These are phyloP conservation scores for Diplosphaera chodatii DNA, from an alignment of 139 green algal species.

Conservation along the genomic window DNA sequence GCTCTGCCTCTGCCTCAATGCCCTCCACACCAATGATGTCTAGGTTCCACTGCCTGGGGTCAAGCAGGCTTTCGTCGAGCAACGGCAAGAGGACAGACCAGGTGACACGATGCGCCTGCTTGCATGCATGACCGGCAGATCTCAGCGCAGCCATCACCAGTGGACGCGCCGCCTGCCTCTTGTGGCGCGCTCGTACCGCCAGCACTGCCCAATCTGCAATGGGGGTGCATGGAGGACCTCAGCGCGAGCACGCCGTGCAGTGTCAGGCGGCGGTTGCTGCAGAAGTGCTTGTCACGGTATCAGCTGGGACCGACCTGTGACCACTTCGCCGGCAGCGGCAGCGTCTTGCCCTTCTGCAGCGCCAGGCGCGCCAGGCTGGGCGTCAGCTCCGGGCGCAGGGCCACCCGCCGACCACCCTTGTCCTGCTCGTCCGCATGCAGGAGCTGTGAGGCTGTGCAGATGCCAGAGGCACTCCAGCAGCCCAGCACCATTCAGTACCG, in stretches of 20 bases:
- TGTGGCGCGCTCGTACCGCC: slow-evolving; percentile 93
- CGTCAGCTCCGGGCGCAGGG: slow-evolving; percentile 93
- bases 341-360: slow-evolving; percentile 53
- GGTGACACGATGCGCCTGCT: no score
- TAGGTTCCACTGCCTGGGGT: slow-evolving; percentile 76
- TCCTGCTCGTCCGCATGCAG: slow-evolving; percentile 74
- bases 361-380: slow-evolving; percentile 81
- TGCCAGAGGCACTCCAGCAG: no score
- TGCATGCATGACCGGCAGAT: no score
- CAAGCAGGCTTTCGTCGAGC: no score
- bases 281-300: no score
- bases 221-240: no score
- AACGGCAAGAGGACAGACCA: no score
- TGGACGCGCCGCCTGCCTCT: slow-evolving; percentile 89
- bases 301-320: slow-evolving; percentile 20
- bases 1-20: slow-evolving; percentile 88
- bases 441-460: no score
- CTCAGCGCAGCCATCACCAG: slow-evolving; percentile 61
- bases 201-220: slow-evolving; percentile 68
- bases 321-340: slow-evolving; percentile 89
- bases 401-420: slow-evolving; percentile 82
- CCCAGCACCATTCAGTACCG: no score
- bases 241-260: no score
- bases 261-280: no score
- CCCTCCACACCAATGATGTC: slow-evolving; percentile 89